These are phyloP conservation scores for Grosmannia clavigera DNA, from an alignment of 2,329 filamentous ascomycete species.

Conservation along the genomic window DNA sequence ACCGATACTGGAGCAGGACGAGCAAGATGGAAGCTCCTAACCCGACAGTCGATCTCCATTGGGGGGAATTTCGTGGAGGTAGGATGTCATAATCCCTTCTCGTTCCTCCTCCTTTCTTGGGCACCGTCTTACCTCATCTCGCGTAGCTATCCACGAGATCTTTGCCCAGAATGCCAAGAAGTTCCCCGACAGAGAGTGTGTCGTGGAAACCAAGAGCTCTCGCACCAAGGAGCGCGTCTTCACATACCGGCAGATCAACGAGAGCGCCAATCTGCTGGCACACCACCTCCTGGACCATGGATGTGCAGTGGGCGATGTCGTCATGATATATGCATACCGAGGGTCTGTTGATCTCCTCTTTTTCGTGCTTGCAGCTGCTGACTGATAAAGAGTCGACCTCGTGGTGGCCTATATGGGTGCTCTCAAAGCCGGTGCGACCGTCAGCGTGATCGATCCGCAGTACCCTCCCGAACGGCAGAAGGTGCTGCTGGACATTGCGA, in stretches of 20 bases:
- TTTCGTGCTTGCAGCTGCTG: background rate
- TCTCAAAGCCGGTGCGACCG: constrained; percentile 42
- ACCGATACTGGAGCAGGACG: background rate
- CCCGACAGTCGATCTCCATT: constrained; percentile 11
- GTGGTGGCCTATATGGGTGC: constrained; percentile 66
- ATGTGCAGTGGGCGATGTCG: constrained; percentile 68
- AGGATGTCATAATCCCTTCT: background rate
- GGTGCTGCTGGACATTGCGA: constrained; percentile 71
- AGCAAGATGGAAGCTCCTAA: constrained; percentile 4
- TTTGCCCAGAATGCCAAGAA: constrained; percentile 54
- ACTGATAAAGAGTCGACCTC: constrained; percentile 37
- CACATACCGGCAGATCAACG: constrained; percentile 76
- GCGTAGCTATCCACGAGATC: constrained; percentile 51
- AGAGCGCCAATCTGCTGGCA: constrained; percentile 69
- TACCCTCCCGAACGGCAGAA: constrained; percentile 74
- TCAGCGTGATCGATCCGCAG: constrained; percentile 62
- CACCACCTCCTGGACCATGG: constrained; percentile 67
- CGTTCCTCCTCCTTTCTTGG: background rate
- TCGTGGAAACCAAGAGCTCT: constrained; percentile 35
- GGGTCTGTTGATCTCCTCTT: constrained; percentile 22
- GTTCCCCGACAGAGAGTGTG: constrained; percentile 48
- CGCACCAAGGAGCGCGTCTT: constrained; percentile 50
- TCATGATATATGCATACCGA: constrained; percentile 84
- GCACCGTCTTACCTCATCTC: background rate
- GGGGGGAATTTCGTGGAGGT: constrained; percentile 10